phyloP scores from a whole-genome alignment of 768 basidiomycete genomes.

The Suillus subluteus region DNA sequence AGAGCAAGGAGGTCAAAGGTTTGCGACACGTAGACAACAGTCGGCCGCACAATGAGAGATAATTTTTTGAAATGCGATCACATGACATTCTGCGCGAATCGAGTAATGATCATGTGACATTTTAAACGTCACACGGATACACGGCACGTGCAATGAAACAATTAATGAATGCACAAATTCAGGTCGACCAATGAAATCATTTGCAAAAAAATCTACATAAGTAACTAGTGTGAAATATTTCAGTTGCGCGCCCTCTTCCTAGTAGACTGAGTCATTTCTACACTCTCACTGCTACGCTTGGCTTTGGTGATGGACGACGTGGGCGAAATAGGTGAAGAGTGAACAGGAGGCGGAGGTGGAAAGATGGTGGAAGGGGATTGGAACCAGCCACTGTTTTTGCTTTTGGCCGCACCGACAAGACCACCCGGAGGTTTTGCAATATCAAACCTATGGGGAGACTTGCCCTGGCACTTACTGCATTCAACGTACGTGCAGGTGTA shows the following conservation, averaged over 20 bases:
- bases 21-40: background rate
- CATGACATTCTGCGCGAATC: background rate
- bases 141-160: too few relatives aligned
- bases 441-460: background rate
- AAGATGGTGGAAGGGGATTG: background rate
- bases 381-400: background rate
- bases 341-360: too few relatives aligned
- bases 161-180: background rate
- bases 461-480: background rate
- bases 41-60: background rate
- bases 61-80: background rate
- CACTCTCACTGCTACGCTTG: background rate
- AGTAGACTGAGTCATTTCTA: background rate
- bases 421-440: background rate
- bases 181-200: background rate
- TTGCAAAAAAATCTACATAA: background rate
- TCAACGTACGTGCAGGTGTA: background rate
- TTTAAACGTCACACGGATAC: too few relatives aligned
- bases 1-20: background rate
- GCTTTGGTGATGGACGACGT: background rate
- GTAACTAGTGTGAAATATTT: background rate
- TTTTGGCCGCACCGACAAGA: background rate
- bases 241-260: background rate
- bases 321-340: too few relatives aligned
- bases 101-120: too few relatives aligned